Evolutionary conservation across 371 early-diverging fungal species (phyloP), one percentile per base, ranked within the genome.

Genomic region (Saksenaea oblongispora): DNA sequence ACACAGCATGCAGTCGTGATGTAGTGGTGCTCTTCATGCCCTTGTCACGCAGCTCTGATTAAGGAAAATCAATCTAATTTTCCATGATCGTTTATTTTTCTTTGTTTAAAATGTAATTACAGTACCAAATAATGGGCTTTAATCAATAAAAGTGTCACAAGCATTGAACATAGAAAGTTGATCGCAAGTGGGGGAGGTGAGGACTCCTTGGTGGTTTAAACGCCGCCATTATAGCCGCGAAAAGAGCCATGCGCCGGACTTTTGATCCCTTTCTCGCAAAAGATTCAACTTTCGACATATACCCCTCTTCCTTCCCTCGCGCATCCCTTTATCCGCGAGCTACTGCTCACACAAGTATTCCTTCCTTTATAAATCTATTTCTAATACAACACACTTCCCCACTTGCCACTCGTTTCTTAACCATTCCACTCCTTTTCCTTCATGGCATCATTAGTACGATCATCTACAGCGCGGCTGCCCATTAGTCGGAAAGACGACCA

Each of bases 341-440:
- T 47, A 17, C 51, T 22, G 17, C 51, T 47, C 10, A 47, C 22
- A 17, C 51, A 47, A 47, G 22, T 47, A 10, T 47, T 47, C 51
- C 24, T 47, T 47, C 51, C 51, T 47, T 47, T 10, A 47, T 22
- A n/a, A 10, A 8, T 22, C 22, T 47, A 9, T 11, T 47, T 22
- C 11, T 10, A 22, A 47, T 11, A 47, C n/a, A 47, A 47, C 24
- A 22, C 51, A 2, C 10, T 47, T 22, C 31, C 31, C 31, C 51
- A 22, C 51, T 47, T 47, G n/a, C 51, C 51, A 22, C 51, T 47
- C 51, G 22, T 47, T 47, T 47, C 24, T 4, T 22, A 47, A 47
- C 51, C 51, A 47, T 47, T 47, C 51, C 51, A 47, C 18, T 47
- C 51, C 51, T 47, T 47, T 47, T 22, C 51, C 22, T 47, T 47